phyloP scores from a whole-genome alignment of 225 moss, liverwort and hornwort genomes.

The Thuidium tamariscinum region DNA sequence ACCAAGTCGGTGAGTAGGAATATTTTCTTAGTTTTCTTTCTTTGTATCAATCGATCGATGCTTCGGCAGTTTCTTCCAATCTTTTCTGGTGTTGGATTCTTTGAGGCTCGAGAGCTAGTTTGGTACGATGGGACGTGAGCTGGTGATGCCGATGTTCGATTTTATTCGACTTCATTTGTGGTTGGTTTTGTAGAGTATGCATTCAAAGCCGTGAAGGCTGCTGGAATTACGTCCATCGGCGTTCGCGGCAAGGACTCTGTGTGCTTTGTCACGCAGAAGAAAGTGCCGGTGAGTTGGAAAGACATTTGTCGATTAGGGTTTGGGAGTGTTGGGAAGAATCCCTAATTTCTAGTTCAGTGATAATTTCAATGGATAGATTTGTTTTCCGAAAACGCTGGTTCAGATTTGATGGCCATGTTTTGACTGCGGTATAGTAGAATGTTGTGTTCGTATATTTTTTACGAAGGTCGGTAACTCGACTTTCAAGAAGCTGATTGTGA shows the following conservation, averaged over 20 bases:
- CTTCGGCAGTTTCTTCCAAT: neutral
- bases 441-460: constrained; percentile 22
- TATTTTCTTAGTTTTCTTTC: neutral
- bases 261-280: constrained; percentile 91
- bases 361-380: neutral
- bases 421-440: constrained; percentile 27
- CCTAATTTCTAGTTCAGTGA: neutral
- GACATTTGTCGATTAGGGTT: neutral
- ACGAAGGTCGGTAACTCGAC: constrained; percentile 25
- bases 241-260: constrained; percentile 89
- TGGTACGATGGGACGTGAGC: neutral
- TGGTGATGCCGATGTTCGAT: neutral
- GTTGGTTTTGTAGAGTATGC: constrained; percentile 55
- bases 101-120: neutral
- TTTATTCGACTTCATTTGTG: neutral
- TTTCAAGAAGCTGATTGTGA: constrained; percentile 36
- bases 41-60: neutral
- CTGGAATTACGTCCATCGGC: constrained; percentile 86
- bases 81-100: neutral
- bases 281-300: constrained; percentile 65
- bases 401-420: neutral
- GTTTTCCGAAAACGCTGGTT: neutral
- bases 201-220: constrained; percentile 85
- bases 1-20: constrained; percentile 26
- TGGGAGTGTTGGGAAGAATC: neutral